Percentiles rank a stretch among this genome's conserved stretches.
Conservation (phyloP, 495 filamentous ascomycete species). For the Viridothelium virens region DNA sequence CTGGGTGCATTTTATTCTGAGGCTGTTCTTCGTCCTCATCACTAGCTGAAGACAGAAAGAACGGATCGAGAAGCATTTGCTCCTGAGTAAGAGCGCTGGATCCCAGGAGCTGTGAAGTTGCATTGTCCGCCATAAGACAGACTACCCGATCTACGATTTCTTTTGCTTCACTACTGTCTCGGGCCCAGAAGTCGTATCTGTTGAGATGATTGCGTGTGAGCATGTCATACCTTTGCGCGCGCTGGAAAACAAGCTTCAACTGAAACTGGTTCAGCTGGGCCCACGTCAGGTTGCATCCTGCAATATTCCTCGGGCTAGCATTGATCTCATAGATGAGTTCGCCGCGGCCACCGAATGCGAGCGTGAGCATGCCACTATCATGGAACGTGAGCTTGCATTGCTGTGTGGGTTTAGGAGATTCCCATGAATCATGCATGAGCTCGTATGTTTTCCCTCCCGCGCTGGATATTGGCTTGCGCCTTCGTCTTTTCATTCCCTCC, state of each 20-base stretch:
- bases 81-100: not conserved
- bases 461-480: not conserved
- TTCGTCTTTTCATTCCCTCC: not conserved
- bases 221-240: not conserved
- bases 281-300: not conserved
- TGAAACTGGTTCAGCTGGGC: not conserved
- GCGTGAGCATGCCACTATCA: not conserved
- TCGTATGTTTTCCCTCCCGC: not conserved
- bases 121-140: not conserved
- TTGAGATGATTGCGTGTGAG: not conserved
- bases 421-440: not conserved
- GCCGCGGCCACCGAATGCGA: not conserved
- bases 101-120: not conserved
- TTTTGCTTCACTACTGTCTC: not conserved
- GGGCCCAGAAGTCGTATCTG: not conserved
- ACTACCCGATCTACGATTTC: not conserved
- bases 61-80: not conserved
- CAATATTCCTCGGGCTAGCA: not conserved
- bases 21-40: not conserved
- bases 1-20: too few species aligned
- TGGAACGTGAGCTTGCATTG: not conserved
- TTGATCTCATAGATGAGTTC: not conserved
- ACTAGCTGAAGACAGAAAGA: not conserved
- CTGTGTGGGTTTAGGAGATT: not conserved
- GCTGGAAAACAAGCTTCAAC: not conserved